These are phyloP conservation scores for Podaxis rugospora DNA, from an alignment of 768 basidiomycete genomes.

Conservation along the genomic window DNA sequence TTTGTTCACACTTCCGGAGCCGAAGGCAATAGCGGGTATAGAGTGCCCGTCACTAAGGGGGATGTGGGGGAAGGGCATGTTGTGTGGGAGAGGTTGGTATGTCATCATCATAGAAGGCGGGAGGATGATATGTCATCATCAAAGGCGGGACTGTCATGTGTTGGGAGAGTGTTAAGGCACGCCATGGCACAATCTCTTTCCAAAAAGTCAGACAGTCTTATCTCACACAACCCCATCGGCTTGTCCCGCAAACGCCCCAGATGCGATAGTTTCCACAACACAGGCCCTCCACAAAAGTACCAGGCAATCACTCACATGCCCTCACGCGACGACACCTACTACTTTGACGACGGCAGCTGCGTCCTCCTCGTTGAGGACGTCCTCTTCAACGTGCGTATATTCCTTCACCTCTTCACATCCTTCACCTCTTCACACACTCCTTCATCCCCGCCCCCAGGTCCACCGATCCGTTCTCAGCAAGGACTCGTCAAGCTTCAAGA, in stretches of 20 bases:
- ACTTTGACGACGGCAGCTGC: conserved; percentile 67
- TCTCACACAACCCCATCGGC: background rate
- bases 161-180: background rate
- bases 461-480: conserved; percentile 41
- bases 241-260: conserved; percentile 7
- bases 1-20: conserved; percentile 47
- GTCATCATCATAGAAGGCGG: no score
- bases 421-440: background rate
- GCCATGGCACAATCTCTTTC: background rate
- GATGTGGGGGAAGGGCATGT: conserved; percentile 37
- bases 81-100: background rate
- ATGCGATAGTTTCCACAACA: conserved; percentile 1
- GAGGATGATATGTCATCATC: background rate
- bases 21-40: conserved; percentile 61
- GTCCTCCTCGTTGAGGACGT: conserved; percentile 58
- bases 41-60: conserved; percentile 37
- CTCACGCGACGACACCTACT: conserved; percentile 50
- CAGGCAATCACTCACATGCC: conserved; percentile 4
- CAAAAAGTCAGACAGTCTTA: background rate
- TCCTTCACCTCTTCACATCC: background rate
- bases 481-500: conserved; percentile 59
- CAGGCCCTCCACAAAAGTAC: conserved; percentile 5
- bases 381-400: conserved; percentile 57
- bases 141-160: background rate
- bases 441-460: background rate